Evolutionary conservation across 2,329 filamentous ascomycete species (phyloP), one percentile per base, ranked within the genome.

Genomic region (Paecilomyces sp.): DNA sequence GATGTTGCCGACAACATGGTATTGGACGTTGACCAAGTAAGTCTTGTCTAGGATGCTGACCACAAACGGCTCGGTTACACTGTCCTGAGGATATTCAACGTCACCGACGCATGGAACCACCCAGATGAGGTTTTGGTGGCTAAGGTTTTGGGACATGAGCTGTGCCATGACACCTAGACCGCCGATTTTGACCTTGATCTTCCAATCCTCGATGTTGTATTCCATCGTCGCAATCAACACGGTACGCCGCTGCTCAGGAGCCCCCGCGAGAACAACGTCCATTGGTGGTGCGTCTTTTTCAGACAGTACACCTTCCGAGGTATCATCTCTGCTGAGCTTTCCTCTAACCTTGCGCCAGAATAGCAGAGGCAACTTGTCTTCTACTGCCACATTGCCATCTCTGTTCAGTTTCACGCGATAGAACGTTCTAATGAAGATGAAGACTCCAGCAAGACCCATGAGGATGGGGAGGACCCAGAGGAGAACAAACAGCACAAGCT

Each of bases 111-210:
- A 47, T 1, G 41, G 41, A 22, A 47, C 41, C 41, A 47, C 41
- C 41, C 41, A 47, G 41, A 47, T 47, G n/a, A 47, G 41, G 18
- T 47, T 47, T 9, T 47, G 80, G 63, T 86, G 83, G 2, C 78
- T 73, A 7, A 86, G 77, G 55, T 83, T 81, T 66, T 84, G 83
- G 47, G 82, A 82, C 84, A 86, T 86, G 4, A 86, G 75, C 63
- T 84, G 81, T n/a, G 84, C 83, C 84, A 87, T 87, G 62, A 86
- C 84, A 70, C 84, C 84, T 2, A 87, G 76, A 64, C 84, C 84
- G 63, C 84, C 84, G 58, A 87, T 87, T 74, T 87, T 87, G 74
- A 87, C 83, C 72, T 86, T 86, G 74, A 86, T 83, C 28, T 72
- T 76, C 81, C 84, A 86, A 67, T 87, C 84, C 58, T 84, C 82